Evolutionary conservation across 208 protist species (phyloP).

Genomic region (Polymyxa betae): DNA sequence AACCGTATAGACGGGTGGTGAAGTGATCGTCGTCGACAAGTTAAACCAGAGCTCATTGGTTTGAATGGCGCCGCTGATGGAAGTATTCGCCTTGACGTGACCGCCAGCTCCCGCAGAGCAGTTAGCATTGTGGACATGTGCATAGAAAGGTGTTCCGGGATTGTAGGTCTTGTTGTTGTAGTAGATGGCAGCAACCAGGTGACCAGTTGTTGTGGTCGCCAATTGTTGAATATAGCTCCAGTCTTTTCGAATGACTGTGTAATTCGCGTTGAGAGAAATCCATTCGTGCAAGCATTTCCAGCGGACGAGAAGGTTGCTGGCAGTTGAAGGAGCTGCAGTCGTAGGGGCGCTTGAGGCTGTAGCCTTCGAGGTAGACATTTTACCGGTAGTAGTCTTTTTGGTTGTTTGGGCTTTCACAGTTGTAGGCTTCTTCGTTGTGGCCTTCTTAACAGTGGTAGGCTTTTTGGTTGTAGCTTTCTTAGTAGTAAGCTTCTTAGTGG

Average conservation of each 20-base stretch:
- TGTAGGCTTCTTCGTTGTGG: neutral
- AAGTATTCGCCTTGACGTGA: neutral
- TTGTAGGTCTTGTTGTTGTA: neutral
- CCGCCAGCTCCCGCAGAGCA: neutral
- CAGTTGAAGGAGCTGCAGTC: neutral
- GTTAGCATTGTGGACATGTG: neutral
- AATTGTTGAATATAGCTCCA: neutral
- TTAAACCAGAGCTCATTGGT: slow-evolving; percentile 47
- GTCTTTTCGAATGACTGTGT: neutral
- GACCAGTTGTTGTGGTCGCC: neutral
- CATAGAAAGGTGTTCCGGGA: neutral
- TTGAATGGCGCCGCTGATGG: neutral
- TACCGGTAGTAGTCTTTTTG: neutral
- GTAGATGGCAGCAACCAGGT: neutral
- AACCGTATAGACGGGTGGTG: neutral
- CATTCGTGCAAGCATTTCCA: neutral
- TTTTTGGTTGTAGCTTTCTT: neutral
- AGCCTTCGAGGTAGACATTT: neutral
- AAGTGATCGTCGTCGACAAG: neutral
- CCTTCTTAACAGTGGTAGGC: neutral
- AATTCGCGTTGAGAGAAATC: neutral
- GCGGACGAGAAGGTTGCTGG: neutral
- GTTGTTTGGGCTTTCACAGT: neutral
- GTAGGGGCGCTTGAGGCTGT: neutral
- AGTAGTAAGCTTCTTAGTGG: neutral